Conservation (phyloP, 176 grass and related monocot species). For the Cocos nucifera region DNA sequence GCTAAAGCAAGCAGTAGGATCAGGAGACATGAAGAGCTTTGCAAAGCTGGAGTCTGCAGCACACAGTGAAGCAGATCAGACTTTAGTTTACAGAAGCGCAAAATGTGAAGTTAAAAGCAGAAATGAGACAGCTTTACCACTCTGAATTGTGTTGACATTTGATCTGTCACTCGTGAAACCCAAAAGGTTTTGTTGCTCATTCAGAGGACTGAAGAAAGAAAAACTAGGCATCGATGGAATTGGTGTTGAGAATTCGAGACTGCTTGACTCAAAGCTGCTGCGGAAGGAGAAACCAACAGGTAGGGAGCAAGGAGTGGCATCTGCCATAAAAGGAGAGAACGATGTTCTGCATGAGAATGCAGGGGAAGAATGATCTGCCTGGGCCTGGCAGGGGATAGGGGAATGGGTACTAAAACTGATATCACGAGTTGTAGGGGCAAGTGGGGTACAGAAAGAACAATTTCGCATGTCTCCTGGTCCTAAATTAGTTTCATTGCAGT, state of each 20-base stretch:
- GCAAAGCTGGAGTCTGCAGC: neutral
- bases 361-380: conserved; percentile 36
- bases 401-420: conserved; percentile 56
- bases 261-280: conserved; percentile 4
- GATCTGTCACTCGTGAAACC: neutral
- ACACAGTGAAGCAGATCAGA: neutral
- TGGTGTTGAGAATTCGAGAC: conserved; percentile 9
- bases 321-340: conserved; percentile 29
- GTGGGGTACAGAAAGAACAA: conserved; percentile 47
- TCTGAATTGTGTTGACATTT: neutral
- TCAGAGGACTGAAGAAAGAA: conserved; percentile 36
- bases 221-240: conserved; percentile 59
- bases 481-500: conserved; percentile 23
- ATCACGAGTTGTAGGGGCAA: conserved; percentile 44
- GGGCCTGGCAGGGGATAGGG: conserved; percentile 23
- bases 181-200: conserved; percentile 19
- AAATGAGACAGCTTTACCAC: neutral
- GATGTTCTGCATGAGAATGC: conserved; percentile 55
- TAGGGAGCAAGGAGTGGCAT: conserved; percentile 13
- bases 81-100: too few relatives aligned
- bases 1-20: neutral
- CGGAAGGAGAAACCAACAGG: conserved; percentile 45
- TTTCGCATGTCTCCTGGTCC: conserved; percentile 26
- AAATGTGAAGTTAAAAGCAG: too few relatives aligned
- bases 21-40: conserved; percentile 3